Evolutionary conservation across 805 yeast species (phyloP).

Genomic region (Saccharomycopsis selenospora): DNA sequence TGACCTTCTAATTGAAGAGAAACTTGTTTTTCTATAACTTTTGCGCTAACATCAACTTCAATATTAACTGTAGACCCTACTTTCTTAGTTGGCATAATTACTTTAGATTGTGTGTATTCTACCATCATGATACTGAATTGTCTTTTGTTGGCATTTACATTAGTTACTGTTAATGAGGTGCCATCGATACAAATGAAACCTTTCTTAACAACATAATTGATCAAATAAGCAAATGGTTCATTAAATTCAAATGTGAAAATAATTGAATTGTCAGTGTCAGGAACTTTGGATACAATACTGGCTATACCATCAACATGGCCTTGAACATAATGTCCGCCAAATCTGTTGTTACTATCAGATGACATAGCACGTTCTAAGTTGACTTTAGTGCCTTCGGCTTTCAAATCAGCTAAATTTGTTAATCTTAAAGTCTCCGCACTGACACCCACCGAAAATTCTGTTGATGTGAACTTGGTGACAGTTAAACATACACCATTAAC

Average conservation of each 20-base stretch:
- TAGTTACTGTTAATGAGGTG: conserved; percentile 80
- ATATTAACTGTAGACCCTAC: conserved; percentile 69
- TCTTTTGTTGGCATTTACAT: conserved; percentile 50
- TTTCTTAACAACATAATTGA: conserved; percentile 81
- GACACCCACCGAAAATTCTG: conserved; percentile 76
- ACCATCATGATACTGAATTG: conserved; percentile 85
- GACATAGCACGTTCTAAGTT: conserved; percentile 90
- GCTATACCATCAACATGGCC: conserved; percentile 96
- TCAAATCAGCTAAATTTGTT: conserved; percentile 63
- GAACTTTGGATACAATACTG: conserved; percentile 39
- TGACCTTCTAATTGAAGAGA: conserved; percentile 47
- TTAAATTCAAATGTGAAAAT: conserved; percentile 61
- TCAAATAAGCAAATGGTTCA: conserved; percentile 20
- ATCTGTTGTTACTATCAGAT: conserved; percentile 41
- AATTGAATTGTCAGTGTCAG: conserved; percentile 72
- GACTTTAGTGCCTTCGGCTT: conserved; percentile 47
- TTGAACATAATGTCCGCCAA: conserved; percentile 97
- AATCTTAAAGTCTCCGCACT: conserved; percentile 88
- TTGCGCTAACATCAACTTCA: conserved; percentile 94
- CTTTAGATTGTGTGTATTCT: conserved; percentile 80
- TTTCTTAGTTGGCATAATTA: conserved; percentile 58
- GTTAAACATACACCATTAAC: conserved; percentile 88
- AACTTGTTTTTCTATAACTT: conserved; percentile 83
- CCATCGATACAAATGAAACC: conserved; percentile 95
- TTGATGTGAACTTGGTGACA: conserved; percentile 64